A percentile compares a stretch with the other conserved stretches of the same genome.
Conservation (phyloP, 169 alveolate species). For the Eimeria maxima region DNA sequence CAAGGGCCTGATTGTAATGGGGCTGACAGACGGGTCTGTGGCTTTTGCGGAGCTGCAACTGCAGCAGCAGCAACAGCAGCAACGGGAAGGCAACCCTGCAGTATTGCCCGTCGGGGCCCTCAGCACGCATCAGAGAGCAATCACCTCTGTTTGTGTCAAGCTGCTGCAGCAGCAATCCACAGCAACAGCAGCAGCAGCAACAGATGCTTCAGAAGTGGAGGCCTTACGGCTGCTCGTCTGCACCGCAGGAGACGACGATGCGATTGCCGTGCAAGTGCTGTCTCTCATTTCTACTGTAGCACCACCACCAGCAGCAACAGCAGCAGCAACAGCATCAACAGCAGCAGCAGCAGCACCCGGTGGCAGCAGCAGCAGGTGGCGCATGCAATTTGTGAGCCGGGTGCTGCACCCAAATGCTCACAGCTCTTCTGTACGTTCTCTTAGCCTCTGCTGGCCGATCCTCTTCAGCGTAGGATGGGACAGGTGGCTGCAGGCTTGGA, state of each 20-base stretch:
- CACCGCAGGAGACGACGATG: constrained; percentile 46
- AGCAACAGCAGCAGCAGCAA: not conserved
- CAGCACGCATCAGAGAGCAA: constrained; percentile 31
- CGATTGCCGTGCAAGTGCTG: not conserved
- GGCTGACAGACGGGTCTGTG: constrained; percentile 42
- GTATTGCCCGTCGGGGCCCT: constrained; percentile 29
- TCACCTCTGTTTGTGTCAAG: constrained; percentile 18
- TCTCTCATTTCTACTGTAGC: constrained; percentile 22
- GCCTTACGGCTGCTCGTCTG: not conserved
- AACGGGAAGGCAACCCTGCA: not conserved
- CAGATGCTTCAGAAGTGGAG: not conserved
- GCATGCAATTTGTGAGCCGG: constrained; percentile 11
- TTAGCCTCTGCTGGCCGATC: not conserved
- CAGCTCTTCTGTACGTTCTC: constrained; percentile 32
- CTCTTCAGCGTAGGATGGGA: constrained; percentile 42
- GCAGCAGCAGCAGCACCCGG: constrained; percentile 9
- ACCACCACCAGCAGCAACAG: constrained; percentile 17
- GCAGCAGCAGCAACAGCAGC: constrained; percentile 1
- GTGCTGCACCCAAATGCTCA: constrained; percentile 57
- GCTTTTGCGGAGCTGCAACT: constrained; percentile 19
- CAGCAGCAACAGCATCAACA: constrained; percentile 53
- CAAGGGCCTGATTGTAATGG: constrained; percentile 18
- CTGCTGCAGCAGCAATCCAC: not conserved
- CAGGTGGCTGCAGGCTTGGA: constrained; percentile 40
- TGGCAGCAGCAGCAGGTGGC: constrained; percentile 61